These are phyloP conservation scores for Xylaria longipes DNA, from an alignment of 495 filamentous ascomycete genomes.

Conservation along the genomic window DNA sequence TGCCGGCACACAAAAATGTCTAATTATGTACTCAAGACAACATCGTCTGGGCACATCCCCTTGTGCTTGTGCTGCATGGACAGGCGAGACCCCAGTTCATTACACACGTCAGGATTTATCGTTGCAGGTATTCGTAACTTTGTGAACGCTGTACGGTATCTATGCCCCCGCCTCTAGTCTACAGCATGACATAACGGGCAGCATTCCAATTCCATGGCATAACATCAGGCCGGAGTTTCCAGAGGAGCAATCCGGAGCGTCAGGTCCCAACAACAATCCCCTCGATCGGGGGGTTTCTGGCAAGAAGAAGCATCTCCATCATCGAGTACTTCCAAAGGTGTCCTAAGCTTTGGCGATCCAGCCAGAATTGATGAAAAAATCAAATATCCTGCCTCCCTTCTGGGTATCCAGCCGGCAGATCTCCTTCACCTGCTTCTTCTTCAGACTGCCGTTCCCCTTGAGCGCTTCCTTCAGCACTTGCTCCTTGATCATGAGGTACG, in stretches of 20 bases:
- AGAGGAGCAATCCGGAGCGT: neutral
- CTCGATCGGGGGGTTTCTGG: neutral
- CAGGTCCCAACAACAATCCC: neutral
- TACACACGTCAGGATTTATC: neutral
- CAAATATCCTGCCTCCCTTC: slow-evolving; percentile 75
- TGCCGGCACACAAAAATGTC: neutral
- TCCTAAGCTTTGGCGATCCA: slow-evolving; percentile 80
- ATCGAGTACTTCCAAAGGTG: neutral
- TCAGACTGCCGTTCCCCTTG: slow-evolving; percentile 82
- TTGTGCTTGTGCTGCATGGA: neutral
- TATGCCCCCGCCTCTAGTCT: neutral
- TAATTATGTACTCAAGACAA: neutral
- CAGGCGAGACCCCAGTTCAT: neutral
- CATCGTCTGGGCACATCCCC: neutral
- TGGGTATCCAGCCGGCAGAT: slow-evolving; percentile 58
- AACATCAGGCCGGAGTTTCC: neutral
- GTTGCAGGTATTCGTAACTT: slow-evolving; percentile 1
- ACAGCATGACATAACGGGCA: neutral
- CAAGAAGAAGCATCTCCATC: neutral
- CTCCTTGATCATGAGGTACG: slow-evolving; percentile 94
- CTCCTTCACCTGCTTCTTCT: slow-evolving; percentile 85
- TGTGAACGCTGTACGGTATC: neutral
- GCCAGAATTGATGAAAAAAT: slow-evolving; percentile 91
- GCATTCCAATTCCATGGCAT: neutral
- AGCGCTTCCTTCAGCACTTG: slow-evolving; percentile 84